These are phyloP conservation scores for Bacidia rubella DNA, from an alignment of 495 filamentous ascomycete genomes.

Conservation along the genomic window DNA sequence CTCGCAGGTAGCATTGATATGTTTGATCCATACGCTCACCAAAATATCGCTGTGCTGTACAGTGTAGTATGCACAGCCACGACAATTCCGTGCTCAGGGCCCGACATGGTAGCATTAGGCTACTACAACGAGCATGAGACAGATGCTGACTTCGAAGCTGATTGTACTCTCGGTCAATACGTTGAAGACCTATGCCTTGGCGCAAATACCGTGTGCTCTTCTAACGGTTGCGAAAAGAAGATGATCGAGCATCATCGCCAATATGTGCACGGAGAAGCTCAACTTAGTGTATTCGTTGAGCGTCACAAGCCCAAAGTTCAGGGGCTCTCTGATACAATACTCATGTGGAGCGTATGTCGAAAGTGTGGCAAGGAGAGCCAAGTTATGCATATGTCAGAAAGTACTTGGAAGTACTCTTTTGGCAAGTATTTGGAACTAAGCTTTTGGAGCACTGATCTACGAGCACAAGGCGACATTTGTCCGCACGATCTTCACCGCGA, in stretches of 20 bases:
- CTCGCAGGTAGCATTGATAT: conserved; percentile 68
- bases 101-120: conserved; percentile 68
- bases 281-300: conserved; percentile 79
- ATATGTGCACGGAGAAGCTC: conserved; percentile 92
- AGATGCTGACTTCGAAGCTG: conserved; percentile 57
- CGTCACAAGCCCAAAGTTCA: conserved; percentile 55
- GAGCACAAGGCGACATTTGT: conserved; percentile 68
- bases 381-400: conserved; percentile 84
- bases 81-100: conserved; percentile 82
- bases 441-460: conserved; percentile 82
- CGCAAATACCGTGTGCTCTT: conserved; percentile 59
- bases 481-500: conserved; percentile 86
- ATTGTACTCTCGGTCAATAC: conserved; percentile 89
- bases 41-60: conserved; percentile 90
- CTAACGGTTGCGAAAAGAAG: conserved; percentile 73
- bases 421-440: conserved; percentile 94
- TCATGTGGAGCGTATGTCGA: conserved; percentile 98
- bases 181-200: conserved; percentile 78
- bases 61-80: conserved; percentile 84
- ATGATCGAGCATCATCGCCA: conserved; percentile 93
- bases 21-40: conserved; percentile 87
- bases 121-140: conserved; percentile 85
- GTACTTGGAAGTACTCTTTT: conserved; percentile 97
- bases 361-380: conserved; percentile 80
- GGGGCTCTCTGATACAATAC: conserved; percentile 62